Base-by-base conservation (phyloP, 1,284 basidiomycete genomes). In the Boletus holoroseus region DNA sequence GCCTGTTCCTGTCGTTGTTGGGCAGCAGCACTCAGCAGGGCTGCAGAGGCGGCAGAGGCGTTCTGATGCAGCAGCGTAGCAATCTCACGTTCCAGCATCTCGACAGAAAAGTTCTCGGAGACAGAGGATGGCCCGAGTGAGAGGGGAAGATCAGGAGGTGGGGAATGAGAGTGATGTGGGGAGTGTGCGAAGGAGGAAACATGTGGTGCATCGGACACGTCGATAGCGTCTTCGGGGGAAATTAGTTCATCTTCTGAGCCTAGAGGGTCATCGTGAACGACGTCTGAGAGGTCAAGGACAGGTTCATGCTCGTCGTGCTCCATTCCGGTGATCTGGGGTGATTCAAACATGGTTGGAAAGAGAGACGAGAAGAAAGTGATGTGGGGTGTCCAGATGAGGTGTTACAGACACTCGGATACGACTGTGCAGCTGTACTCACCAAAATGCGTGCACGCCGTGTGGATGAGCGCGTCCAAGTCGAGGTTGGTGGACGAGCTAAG, bases 21-120 rank as follows among this genome's bases (percentile, higher is more conserved):
- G 5, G 78, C 79, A 32, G 82, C 79, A 38, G 82, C 80, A 56
- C 65, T 78, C 3, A 84, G 64, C 12, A 83, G 62, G 36, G 80
- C 81, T 5, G 77, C 77, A 40, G 81, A 79, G 22, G 80, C 76
- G 16, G 79, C 79, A 26, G 82, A 77, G 38, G 80, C 78, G 58
- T 83, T 85, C 69, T 87, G 83, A 60, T 81, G 79, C 27, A 89
- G 73, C 7, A 89, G 70, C 32, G 74, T 78, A 16, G 81, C 78
- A 51, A 89, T 82, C 69, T 89, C 85, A 57, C 79, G 82, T 62
- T 87, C 85, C 8, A 89, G 75, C 64, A 83, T 76, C 57, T 85
- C 84, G 36, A 83, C 80, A n/a, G 81, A 73, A 60, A 78, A 76
- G 43, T 76, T 64, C 58, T 76, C 74, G 3, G 62, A 51, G 46